phyloP scores from a whole-genome alignment of 192 early-diverging fungal genomes.

The Coemansia sp. region DNA sequence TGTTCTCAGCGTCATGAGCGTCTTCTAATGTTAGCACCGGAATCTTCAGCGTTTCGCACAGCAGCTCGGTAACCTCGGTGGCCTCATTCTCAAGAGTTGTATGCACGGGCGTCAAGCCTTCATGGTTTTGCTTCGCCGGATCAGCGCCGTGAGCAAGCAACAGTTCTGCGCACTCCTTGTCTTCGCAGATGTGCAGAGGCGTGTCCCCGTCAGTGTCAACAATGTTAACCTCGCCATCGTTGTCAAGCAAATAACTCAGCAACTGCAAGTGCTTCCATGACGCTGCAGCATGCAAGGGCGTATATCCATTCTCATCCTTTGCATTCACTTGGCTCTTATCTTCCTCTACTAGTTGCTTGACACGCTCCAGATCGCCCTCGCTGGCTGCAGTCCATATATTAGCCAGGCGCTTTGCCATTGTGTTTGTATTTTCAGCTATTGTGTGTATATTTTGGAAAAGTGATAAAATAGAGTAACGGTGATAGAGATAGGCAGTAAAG shows the following conservation, averaged over 20 bases:
- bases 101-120: slow-evolving; percentile 55
- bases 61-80: slow-evolving; percentile 62
- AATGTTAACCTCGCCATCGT: slow-evolving; percentile 68
- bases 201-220: slow-evolving; percentile 80
- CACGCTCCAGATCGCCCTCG: slow-evolving; percentile 63
- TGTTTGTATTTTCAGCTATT: not conserved
- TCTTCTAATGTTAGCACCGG: slow-evolving; percentile 49
- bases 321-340: slow-evolving; percentile 59
- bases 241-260: slow-evolving; percentile 63
- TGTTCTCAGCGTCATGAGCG: slow-evolving; percentile 26
- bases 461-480: not conserved
- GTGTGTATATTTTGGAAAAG: not conserved
- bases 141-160: slow-evolving; percentile 74
- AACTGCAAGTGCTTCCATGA: slow-evolving; percentile 71
- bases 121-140: slow-evolving; percentile 59
- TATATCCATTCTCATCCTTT: slow-evolving; percentile 80
- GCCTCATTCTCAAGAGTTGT: slow-evolving; percentile 67
- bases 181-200: slow-evolving; percentile 74
- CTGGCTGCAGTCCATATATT: slow-evolving; percentile 73
- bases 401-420: slow-evolving; percentile 21
- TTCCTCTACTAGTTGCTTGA: slow-evolving; percentile 57
- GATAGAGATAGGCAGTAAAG: not conserved
- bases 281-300: slow-evolving; percentile 74
- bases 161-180: slow-evolving; percentile 63
- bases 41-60: slow-evolving; percentile 58